Evolutionary conservation across 1,139 yeast genomes (phyloP).

Genomic region (Geotrichum candidum): DNA sequence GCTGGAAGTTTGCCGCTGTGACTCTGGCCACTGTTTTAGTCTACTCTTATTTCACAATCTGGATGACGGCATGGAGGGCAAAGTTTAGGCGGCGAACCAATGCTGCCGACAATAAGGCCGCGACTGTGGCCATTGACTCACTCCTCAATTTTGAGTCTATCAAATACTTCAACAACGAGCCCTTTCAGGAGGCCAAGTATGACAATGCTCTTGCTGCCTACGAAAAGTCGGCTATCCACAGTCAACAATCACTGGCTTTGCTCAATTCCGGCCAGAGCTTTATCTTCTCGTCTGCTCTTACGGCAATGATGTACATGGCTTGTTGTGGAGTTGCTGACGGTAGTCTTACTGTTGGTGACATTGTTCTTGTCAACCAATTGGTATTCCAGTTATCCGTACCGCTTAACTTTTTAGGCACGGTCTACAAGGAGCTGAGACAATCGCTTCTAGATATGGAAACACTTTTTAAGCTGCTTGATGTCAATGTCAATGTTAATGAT

Average conservation of each 20-base stretch:
- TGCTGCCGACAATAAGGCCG: constrained; percentile 89
- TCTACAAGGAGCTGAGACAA: constrained; percentile 89
- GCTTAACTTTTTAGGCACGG: constrained; percentile 87
- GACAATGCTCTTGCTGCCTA: constrained; percentile 68
- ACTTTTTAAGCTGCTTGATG: constrained; percentile 72
- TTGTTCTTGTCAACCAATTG: constrained; percentile 88
- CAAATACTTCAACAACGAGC: constrained; percentile 87
- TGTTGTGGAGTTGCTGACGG: constrained; percentile 86
- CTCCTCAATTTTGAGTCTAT: constrained; percentile 91
- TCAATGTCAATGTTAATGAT: constrained; percentile 61
- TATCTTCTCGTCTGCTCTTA: constrained; percentile 84
- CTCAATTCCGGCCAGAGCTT: constrained; percentile 88
- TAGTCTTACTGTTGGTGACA: constrained; percentile 82
- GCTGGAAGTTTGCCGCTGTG: constrained; percentile 80
- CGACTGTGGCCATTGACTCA: constrained; percentile 92
- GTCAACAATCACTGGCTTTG: constrained; percentile 87
- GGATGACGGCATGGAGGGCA: constrained; percentile 96
- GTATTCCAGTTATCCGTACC: constrained; percentile 96
- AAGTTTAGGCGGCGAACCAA: constrained; percentile 86
- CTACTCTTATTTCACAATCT: constrained; percentile 78
- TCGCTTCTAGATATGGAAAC: constrained; percentile 91
- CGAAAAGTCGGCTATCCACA: constrained; percentile 77
- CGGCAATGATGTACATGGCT: constrained; percentile 99
- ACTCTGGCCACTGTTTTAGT: constrained; percentile 83
- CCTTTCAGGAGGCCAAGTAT: constrained; percentile 70